phyloP scores from a whole-genome alignment of 2,329 filamentous ascomycete species.

The Fusarium robinianum region DNA sequence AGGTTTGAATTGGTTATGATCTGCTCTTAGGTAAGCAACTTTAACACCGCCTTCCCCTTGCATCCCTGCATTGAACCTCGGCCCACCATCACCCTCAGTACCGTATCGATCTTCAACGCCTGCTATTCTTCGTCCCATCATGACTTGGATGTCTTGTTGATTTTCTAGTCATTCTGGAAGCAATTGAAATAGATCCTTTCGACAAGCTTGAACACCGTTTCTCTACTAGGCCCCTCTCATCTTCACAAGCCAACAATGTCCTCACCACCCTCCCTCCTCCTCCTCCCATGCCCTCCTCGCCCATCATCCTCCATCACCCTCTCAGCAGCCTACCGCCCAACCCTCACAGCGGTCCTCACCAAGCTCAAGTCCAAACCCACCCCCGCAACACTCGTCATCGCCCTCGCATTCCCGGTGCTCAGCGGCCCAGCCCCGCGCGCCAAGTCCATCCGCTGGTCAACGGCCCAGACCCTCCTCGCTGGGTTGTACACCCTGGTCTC shows the following conservation, averaged over 20 bases:
- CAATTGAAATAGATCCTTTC: too few relatives aligned
- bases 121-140: too few relatives aligned
- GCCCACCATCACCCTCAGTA: too few relatives aligned
- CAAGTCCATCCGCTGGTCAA: conserved; percentile 62
- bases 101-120: too few relatives aligned
- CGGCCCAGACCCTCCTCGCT: conserved; percentile 75
- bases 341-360: conserved; percentile 59
- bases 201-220: too few relatives aligned
- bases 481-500: conserved; percentile 79
- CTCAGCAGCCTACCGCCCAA: conserved; percentile 62
- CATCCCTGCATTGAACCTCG: too few relatives aligned
- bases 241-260: not conserved
- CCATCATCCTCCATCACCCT: conserved; percentile 57
- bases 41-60: too few relatives aligned
- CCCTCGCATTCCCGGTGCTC: conserved; percentile 66
- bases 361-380: conserved; percentile 45
- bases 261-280: conserved; percentile 50
- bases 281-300: conserved; percentile 66
- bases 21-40: too few relatives aligned
- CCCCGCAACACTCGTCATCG: conserved; percentile 53
- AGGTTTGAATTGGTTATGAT: too few relatives aligned
- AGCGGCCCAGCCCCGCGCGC: conserved; percentile 49
- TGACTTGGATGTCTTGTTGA: too few relatives aligned
- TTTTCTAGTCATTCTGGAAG: too few relatives aligned
- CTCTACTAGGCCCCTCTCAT: too few relatives aligned